Conservation (phyloP, 345 rosid species). For the Sisymbrium altissimum region DNA sequence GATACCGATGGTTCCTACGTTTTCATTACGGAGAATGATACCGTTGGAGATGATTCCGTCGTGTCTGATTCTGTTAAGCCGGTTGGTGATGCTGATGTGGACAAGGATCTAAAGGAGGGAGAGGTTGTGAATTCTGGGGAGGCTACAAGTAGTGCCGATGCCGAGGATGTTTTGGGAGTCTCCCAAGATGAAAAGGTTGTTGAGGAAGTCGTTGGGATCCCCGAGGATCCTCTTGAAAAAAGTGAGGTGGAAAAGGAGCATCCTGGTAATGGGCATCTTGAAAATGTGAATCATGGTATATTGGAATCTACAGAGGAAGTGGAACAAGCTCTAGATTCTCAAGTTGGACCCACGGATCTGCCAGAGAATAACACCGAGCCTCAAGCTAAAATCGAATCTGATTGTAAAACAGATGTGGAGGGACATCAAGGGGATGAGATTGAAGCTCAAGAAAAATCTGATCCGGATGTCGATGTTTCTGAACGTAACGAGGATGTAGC, state of each 20-base stretch:
- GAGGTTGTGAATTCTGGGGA: conserved; percentile 16
- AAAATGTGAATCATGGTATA: neutral
- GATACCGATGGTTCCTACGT: conserved; percentile 43
- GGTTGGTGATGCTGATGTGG: conserved; percentile 4
- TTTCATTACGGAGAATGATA: conserved; percentile 40
- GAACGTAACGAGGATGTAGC: conserved; percentile 7
- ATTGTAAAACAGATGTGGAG: conserved; percentile 16
- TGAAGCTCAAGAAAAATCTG: conserved; percentile 16
- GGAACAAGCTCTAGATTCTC: conserved; percentile 25
- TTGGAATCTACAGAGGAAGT: conserved; percentile 26
- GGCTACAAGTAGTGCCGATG: neutral
- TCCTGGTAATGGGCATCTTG: conserved; percentile 19
- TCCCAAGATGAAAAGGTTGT: conserved; percentile 5
- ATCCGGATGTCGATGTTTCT: conserved; percentile 11
- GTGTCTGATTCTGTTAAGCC: conserved; percentile 18
- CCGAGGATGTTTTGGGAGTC: conserved; percentile 7
- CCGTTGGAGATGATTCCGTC: conserved; percentile 33
- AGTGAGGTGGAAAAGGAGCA: neutral
- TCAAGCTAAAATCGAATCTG: conserved; percentile 24
- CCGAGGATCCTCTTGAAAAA: conserved; percentile 10
- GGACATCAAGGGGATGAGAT: conserved; percentile 5
- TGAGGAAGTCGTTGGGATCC: conserved; percentile 19
- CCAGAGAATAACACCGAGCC: neutral
- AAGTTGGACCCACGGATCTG: conserved; percentile 26
- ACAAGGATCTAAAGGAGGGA: conserved; percentile 19